These are phyloP conservation scores for Syzygium oleosum DNA, from an alignment of 345 rosid genomes.

Conservation along the genomic window DNA sequence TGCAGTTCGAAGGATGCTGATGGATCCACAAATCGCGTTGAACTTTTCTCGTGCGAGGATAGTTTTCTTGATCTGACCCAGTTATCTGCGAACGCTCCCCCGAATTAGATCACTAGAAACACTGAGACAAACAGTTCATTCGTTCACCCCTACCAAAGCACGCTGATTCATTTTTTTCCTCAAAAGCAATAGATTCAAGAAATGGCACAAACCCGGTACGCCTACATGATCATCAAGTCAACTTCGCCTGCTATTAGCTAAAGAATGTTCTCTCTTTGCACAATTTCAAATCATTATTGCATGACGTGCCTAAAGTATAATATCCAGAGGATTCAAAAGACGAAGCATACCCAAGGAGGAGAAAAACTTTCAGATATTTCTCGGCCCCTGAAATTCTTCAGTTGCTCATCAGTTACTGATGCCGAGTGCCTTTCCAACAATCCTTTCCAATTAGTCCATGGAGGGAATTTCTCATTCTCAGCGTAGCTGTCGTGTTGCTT, in stretches of 20 bases:
- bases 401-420: conserved; percentile 17
- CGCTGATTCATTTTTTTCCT: neutral
- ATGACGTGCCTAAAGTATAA: neutral
- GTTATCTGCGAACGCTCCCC: conserved; percentile 25
- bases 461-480: conserved; percentile 37
- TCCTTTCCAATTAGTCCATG: conserved; percentile 72
- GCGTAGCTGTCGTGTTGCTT: conserved; percentile 28
- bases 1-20: conserved; percentile 79
- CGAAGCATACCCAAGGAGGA: conserved; percentile 84
- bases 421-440: conserved; percentile 24
- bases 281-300: neutral
- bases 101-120: neutral
- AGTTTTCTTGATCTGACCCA: conserved; percentile 94
- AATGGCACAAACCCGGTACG: neutral
- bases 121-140: neutral
- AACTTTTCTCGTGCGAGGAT: conserved; percentile 74
- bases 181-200: neutral
- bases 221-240: neutral
- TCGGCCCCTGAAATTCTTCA: conserved; percentile 11
- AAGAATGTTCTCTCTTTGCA: neutral
- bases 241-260: neutral
- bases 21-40: conserved; percentile 88
- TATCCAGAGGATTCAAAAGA: neutral
- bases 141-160: neutral
- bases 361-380: conserved; percentile 31